These are phyloP conservation scores for Berberis vulgaris DNA, from an alignment of 164 flowering plant genomes.

Conservation along the genomic window DNA sequence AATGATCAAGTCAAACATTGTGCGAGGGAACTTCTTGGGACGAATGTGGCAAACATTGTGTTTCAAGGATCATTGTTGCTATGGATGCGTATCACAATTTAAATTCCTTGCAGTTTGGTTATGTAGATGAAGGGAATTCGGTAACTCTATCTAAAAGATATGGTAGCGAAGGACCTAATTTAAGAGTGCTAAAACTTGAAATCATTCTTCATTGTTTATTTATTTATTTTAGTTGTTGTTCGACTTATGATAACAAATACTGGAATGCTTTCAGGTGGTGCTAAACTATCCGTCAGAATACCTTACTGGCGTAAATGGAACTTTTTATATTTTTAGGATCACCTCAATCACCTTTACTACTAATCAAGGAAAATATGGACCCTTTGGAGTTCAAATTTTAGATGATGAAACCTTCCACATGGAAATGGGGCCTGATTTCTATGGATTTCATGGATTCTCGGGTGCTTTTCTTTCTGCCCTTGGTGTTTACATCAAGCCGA, in stretches of 20 bases:
- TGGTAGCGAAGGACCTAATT: neutral
- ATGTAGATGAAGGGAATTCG: too few relatives aligned
- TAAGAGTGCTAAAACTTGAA: neutral
- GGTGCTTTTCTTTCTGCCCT: neutral
- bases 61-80: too few relatives aligned
- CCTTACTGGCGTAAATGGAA: neutral
- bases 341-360: neutral
- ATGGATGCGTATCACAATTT: too few relatives aligned
- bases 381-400: neutral
- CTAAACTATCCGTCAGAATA: neutral
- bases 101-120: too few relatives aligned
- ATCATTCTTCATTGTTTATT: neutral
- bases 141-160: neutral
- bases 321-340: neutral
- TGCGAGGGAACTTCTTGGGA: too few relatives aligned
- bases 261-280: neutral
- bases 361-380: neutral
- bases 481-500: conserved; percentile 1
- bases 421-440: neutral
- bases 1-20: too few relatives aligned
- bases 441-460: neutral
- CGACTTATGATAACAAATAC: neutral
- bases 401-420: neutral
- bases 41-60: too few relatives aligned
- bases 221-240: too few relatives aligned